Evolutionary conservation across 345 rosid species (phyloP).

Genomic region (Citrus maxima): DNA sequence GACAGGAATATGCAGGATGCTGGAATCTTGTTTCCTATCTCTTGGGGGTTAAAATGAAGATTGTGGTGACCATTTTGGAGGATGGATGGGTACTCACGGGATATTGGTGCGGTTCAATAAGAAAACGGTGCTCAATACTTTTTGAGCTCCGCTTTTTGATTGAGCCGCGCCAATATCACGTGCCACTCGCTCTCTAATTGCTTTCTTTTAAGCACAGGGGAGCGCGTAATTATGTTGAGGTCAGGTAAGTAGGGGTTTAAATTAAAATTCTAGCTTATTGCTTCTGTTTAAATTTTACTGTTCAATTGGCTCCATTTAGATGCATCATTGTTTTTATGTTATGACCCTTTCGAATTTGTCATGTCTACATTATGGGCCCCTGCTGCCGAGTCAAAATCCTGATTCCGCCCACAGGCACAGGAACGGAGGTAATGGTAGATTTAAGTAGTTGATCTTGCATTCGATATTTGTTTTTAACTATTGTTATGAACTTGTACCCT

Average conservation of each 20-base stretch:
- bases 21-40: too few relatives aligned
- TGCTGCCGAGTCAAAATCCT: background rate
- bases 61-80: background rate
- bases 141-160: constrained; percentile 42
- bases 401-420: background rate
- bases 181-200: constrained; percentile 7
- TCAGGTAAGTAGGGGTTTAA: background rate
- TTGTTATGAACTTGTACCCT: background rate
- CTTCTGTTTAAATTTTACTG: background rate
- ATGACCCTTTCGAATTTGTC: background rate
- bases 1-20: constrained; percentile 6
- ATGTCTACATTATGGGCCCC: background rate
- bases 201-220: background rate
- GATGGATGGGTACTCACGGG: constrained; percentile 25
- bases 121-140: constrained; percentile 37
- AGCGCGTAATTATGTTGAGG: background rate
- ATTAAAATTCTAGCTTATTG: too few relatives aligned
- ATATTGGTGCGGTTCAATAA: constrained; percentile 73
- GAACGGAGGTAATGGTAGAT: background rate
- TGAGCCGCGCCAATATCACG: constrained; percentile 82
- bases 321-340: background rate
- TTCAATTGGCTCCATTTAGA: too few relatives aligned
- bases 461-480: background rate
- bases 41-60: background rate
- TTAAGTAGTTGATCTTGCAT: background rate